A percentile compares a stretch with the other conserved stretches of the same genome.
These are phyloP conservation scores for Trichothecium roseum DNA, from an alignment of 2,329 filamentous ascomycete genomes.

Conservation along the genomic window DNA sequence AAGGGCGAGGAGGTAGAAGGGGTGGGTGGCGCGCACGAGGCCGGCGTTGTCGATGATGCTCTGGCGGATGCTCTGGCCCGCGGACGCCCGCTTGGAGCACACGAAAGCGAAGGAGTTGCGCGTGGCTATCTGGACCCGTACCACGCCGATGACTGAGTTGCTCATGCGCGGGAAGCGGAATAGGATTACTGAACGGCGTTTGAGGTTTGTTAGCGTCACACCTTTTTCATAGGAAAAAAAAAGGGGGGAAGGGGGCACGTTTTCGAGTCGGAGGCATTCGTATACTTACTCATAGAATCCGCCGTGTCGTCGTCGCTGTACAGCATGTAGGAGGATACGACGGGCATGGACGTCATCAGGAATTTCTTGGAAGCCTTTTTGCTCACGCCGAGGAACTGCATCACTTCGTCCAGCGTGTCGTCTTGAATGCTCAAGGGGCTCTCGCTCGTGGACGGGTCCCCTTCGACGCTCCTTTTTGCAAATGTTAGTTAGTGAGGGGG, in stretches of 20 bases:
- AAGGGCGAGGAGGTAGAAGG: conserved; percentile 5
- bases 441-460: too few species aligned
- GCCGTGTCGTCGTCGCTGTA: conserved; percentile 2
- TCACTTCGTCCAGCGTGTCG: background rate
- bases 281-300: conserved; percentile 5
- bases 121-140: conserved; percentile 1
- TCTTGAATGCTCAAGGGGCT: background rate
- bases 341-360: conserved; percentile 1
- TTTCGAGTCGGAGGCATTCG: too few species aligned
- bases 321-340: conserved; percentile 1
- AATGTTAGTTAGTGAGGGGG: too few species aligned
- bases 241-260: too few species aligned
- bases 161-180: conserved; percentile 1
- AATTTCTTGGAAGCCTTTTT: background rate
- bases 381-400: conserved; percentile 1
- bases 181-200: background rate
- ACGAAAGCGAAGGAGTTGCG: conserved; percentile 3
- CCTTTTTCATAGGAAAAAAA: too few species aligned
- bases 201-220: too few species aligned
- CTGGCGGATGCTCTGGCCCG: background rate
- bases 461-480: too few species aligned
- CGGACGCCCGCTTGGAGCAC: background rate
- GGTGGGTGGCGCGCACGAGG: conserved; percentile 3
- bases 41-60: conserved; percentile 1
- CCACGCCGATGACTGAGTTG: background rate